Base-by-base conservation (phyloP, 164 flowering plant genomes). In the Aristolochia californica region DNA sequence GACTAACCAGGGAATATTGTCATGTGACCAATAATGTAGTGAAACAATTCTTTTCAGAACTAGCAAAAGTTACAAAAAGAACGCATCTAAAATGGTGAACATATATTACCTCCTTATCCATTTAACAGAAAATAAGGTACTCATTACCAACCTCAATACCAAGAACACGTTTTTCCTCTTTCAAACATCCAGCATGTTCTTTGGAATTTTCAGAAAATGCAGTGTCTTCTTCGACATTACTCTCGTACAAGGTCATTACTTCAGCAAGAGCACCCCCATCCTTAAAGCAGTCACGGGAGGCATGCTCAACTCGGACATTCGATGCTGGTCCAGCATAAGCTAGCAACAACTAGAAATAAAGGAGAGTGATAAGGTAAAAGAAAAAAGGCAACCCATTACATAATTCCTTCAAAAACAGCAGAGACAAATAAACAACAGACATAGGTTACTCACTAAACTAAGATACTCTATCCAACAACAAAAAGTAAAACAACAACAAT, bases 291-390 rank as follows among this genome's bases (percentile, higher is more conserved):
- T 81, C 75, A n/a, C 80, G 68, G 21, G 94, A 81, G 26, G 74
- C 75, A 66, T 71, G 80, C 72, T 89, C 97, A 53, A 93, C 76
- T 9, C 99, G 82, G 15, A 85, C 85, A 76, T 75, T 83, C 63
- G 91, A 85, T 48, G 85, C 70, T 60, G 95, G 89, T 48, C 97
- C 96, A 76, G 90, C 85, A 78, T 84, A 87, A n/a, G 81, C 76
- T 50, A 78, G 43, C 27, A 93, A 71, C 63, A 85, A 71, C 99
- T 93, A 72, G 22, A 54, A 53, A 53, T 5, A 26, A 53, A 53
- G 30, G 9, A 15, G 16, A 26, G 4, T 24, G 14, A 25, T 13
- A 52, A 21, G 15, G 23, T 5, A 5, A 11, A 22, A 23, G 7
- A 52, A 26, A 20, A n/a, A 20, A 12, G 2, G 26, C 34, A 26